A percentile compares a stretch with the other conserved stretches of the same genome.
Conservation (phyloP, 768 basidiomycete species). For the Russula sp. region DNA sequence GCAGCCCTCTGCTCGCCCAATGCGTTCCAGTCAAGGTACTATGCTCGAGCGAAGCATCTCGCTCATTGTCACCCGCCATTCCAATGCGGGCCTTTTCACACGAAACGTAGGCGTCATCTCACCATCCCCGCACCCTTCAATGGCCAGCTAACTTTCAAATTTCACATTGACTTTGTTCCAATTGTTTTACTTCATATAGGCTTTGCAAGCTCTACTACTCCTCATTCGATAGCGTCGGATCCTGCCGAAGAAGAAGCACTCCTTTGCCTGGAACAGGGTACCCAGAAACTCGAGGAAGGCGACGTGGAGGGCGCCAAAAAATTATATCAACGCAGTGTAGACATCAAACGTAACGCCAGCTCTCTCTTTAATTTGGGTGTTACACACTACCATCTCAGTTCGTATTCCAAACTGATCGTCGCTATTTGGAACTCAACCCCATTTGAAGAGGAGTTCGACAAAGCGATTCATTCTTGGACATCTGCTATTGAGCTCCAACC, state of each 20-base stretch:
- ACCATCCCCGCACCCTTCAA: neutral
- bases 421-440: constrained; percentile 5
- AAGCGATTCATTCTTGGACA: constrained; percentile 83
- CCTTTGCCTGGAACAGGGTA: constrained; percentile 78
- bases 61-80: neutral
- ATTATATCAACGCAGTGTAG: constrained; percentile 73
- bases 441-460: constrained; percentile 75
- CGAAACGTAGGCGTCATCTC: constrained; percentile 23
- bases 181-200: constrained; percentile 44
- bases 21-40: neutral
- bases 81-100: neutral
- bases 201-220: constrained; percentile 77
- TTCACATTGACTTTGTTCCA: constrained; percentile 28
- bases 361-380: constrained; percentile 87
- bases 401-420: constrained; percentile 34
- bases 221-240: constrained; percentile 78
- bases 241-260: constrained; percentile 79
- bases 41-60: neutral
- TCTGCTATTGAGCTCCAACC: constrained; percentile 80
- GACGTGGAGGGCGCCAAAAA: constrained; percentile 76
- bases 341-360: constrained; percentile 76
- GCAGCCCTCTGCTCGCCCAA: neutral
- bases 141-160: constrained; percentile 3
- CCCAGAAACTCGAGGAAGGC: constrained; percentile 80
- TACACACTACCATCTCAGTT: constrained; percentile 86